Conservation (phyloP, 2,329 filamentous ascomycete genomes). For the Purpureocillium lavendulum region DNA sequence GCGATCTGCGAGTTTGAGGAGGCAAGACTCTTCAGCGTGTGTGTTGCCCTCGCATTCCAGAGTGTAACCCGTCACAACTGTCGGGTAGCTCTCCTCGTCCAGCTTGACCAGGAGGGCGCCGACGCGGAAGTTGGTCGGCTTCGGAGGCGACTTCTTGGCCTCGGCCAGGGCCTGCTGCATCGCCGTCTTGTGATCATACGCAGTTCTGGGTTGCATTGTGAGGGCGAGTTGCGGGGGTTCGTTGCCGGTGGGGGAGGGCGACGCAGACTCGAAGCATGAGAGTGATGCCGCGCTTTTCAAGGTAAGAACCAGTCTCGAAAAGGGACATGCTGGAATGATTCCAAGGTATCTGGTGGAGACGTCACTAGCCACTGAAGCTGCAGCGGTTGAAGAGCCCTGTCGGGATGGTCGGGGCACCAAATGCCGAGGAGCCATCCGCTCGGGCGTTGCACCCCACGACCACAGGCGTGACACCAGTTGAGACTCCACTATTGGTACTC, state of each 20-base stretch:
- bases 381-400: too few relatives aligned
- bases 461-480: too few relatives aligned
- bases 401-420: constrained; percentile 5
- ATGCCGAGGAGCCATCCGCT: background rate
- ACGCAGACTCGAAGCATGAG: too few relatives aligned
- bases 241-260: too few relatives aligned
- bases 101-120: constrained; percentile 75
- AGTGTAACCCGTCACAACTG: constrained; percentile 81
- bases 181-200: constrained; percentile 35
- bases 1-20: constrained; percentile 59
- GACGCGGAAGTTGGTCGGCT: constrained; percentile 87
- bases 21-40: constrained; percentile 89
- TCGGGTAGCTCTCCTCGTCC: constrained; percentile 32
- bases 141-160: constrained; percentile 72
- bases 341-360: too few relatives aligned
- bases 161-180: constrained; percentile 69
- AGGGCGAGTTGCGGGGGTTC: background rate
- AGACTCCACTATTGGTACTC: too few relatives aligned
- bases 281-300: too few relatives aligned
- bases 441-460: too few relatives aligned
- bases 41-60: constrained; percentile 88
- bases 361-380: background rate
- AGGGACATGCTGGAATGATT: too few relatives aligned
- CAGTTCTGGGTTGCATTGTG: constrained; percentile 14
- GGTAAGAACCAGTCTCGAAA: too few relatives aligned